Conservation (phyloP, 805 yeast genomes). For the Schwanniomyces occidentalis region DNA sequence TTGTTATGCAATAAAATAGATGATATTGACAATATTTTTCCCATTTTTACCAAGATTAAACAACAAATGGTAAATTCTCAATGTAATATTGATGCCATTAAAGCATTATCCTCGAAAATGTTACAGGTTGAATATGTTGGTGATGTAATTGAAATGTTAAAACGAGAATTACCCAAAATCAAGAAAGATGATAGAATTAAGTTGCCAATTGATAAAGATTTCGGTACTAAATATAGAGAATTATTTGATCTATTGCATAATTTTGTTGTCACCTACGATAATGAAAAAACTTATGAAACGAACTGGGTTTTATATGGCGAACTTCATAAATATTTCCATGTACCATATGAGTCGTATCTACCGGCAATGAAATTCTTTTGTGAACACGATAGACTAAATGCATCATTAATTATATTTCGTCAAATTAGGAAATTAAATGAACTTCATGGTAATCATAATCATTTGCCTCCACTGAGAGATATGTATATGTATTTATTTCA, state of each 20-base stretch:
- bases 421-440: conserved; percentile 57
- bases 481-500: conserved; percentile 62
- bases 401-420: conserved; percentile 62
- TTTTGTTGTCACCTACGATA: conserved; percentile 29
- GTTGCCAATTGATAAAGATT: conserved; percentile 26
- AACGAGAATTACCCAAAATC: conserved; percentile 39
- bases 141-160: conserved; percentile 41
- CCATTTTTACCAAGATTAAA: conserved; percentile 33
- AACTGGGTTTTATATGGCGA: conserved; percentile 63
- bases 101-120: conserved; percentile 27
- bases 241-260: conserved; percentile 30
- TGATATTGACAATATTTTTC: conserved; percentile 26
- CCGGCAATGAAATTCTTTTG: conserved; percentile 62
- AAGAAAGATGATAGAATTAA: conserved; percentile 26
- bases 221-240: conserved; percentile 23
- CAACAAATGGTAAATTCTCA: conserved; percentile 33
- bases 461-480: conserved; percentile 40
- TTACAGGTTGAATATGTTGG: conserved; percentile 38
- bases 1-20: conserved; percentile 31
- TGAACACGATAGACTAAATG: conserved; percentile 53
- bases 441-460: conserved; percentile 40
- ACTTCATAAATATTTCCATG: conserved; percentile 52
- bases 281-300: conserved; percentile 38
- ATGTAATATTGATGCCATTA: conserved; percentile 30
- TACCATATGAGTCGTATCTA: conserved; percentile 60